A percentile compares a stretch with the other conserved stretches of the same genome.
These are phyloP conservation scores for Ostreobium quekettii DNA, from an alignment of 139 green algal species.

Conservation along the genomic window DNA sequence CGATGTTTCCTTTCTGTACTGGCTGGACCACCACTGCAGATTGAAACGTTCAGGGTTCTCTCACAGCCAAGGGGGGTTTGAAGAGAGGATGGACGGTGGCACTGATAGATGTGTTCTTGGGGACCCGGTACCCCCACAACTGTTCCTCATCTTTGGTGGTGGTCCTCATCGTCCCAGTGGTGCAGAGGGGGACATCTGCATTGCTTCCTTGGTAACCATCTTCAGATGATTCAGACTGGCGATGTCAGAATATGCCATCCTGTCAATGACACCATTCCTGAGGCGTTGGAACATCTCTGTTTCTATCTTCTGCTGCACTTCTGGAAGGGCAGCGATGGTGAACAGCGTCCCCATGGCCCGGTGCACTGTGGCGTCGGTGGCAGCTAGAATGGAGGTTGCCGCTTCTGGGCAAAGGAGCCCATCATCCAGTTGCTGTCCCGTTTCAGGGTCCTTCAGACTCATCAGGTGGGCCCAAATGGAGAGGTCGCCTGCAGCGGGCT, in stretches of 20 bases:
- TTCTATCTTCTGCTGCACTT: slow-evolving; percentile 2
- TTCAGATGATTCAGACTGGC: background rate
- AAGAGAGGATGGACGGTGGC: background rate
- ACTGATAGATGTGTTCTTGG: background rate
- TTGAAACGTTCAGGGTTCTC: background rate
- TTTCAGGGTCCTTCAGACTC: background rate
- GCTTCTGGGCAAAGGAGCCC: background rate
- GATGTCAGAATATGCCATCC: background rate
- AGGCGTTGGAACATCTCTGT: background rate
- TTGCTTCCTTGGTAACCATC: slow-evolving; percentile 4
- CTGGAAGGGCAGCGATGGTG: slow-evolving; percentile 1
- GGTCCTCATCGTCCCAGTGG: too few relatives aligned
- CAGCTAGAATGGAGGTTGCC: background rate
- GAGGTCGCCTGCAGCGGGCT: background rate
- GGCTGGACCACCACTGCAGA: slow-evolving; percentile 7
- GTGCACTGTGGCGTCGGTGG: slow-evolving; percentile 14
- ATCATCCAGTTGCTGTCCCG: background rate
- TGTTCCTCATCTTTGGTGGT: background rate
- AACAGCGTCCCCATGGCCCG: background rate
- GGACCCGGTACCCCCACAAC: slow-evolving; percentile 8
- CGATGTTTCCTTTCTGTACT: background rate
- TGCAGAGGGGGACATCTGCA: too few relatives aligned
- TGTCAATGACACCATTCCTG: background rate
- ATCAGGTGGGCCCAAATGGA: background rate
- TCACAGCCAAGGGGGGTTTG: background rate